A percentile compares a stretch with the other conserved stretches of the same genome.
Conservation (phyloP, 305 asterid genomes). For the Fraxinus floribunda region DNA sequence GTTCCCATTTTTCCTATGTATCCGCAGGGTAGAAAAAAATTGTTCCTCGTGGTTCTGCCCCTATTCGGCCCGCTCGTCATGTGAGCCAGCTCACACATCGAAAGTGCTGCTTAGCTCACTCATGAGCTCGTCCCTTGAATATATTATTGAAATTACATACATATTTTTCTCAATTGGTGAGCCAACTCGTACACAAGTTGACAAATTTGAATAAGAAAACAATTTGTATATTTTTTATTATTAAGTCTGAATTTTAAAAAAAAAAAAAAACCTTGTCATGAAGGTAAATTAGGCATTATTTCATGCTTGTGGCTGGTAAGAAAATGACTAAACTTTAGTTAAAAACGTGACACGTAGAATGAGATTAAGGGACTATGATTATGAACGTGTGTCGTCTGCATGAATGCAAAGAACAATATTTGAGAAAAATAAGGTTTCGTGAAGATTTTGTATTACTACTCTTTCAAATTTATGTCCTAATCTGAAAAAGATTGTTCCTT, state of each 20-base stretch:
- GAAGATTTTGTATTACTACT: conserved; percentile 2
- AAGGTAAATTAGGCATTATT: neutral
- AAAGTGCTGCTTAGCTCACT: no score
- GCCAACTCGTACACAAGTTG: neutral
- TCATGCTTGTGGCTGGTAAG: conserved; percentile 24
- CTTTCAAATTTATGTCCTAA: conserved; percentile 1
- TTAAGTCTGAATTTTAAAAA: neutral
- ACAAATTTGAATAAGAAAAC: neutral
- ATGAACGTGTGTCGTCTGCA: neutral
- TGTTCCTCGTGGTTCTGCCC: no score
- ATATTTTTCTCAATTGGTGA: no score
- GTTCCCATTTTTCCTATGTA: no score
- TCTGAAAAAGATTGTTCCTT: conserved; percentile 10
- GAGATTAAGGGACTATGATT: neutral
- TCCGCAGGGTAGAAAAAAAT: no score
- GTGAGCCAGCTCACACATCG: no score
- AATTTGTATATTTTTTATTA: neutral
- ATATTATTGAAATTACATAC: no score
- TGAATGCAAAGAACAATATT: conserved; percentile 7
- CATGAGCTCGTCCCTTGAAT: no score
- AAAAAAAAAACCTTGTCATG: no score
- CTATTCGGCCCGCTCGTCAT: no score
- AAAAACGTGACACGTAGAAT: conserved; percentile 25
- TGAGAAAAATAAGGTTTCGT: conserved; percentile 22
- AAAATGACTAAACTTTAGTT: conserved; percentile 22